phyloP scores from a whole-genome alignment of 352 stramenopile species.

The Globisporangium nodosum region DNA sequence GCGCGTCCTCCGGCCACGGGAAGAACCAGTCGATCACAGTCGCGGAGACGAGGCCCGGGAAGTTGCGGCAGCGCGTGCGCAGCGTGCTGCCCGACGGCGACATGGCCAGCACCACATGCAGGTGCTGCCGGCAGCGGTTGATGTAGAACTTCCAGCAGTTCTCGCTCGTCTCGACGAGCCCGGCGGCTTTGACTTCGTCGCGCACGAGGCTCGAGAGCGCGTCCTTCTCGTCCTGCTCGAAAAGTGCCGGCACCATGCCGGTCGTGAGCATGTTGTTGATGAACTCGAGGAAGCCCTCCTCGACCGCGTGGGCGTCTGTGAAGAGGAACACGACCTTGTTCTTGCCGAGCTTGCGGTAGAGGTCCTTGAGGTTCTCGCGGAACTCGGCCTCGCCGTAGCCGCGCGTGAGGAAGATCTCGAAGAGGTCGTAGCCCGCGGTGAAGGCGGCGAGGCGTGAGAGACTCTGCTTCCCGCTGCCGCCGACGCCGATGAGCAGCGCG shows the following conservation, averaged over 20 bases:
- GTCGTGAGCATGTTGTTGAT: conserved; percentile 98
- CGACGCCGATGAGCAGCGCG: conserved; percentile 91
- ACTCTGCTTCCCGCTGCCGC: conserved; percentile 93
- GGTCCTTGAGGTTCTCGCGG: conserved; percentile 91
- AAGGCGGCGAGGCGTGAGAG: conserved; percentile 90
- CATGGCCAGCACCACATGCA: conserved; percentile 94
- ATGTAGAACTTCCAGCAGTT: conserved; percentile 95
- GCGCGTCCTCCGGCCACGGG: conserved; percentile 91
- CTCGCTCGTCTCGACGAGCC: conserved; percentile 90
- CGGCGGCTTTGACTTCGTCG: conserved; percentile 84
- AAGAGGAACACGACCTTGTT: conserved; percentile 93
- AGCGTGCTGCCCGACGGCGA: conserved; percentile 91
- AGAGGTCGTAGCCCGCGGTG: conserved; percentile 91
- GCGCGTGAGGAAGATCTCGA: conserved; percentile 92
- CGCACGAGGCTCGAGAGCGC: conserved; percentile 74
- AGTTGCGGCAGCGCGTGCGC: conserved; percentile 92
- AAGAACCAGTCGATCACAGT: conserved; percentile 97
- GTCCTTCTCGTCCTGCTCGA: conserved; percentile 91
- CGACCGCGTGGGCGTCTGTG: conserved; percentile 93
- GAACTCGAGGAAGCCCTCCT: conserved; percentile 96
- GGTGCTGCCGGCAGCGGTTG: conserved; percentile 89
- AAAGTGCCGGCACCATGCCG: conserved; percentile 91
- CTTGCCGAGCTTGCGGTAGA: conserved; percentile 88
- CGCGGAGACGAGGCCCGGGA: conserved; percentile 90
- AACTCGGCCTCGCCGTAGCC: conserved; percentile 94